Conservation (phyloP, 2,329 filamentous ascomycete species). For the Fusarium hainanense region DNA sequence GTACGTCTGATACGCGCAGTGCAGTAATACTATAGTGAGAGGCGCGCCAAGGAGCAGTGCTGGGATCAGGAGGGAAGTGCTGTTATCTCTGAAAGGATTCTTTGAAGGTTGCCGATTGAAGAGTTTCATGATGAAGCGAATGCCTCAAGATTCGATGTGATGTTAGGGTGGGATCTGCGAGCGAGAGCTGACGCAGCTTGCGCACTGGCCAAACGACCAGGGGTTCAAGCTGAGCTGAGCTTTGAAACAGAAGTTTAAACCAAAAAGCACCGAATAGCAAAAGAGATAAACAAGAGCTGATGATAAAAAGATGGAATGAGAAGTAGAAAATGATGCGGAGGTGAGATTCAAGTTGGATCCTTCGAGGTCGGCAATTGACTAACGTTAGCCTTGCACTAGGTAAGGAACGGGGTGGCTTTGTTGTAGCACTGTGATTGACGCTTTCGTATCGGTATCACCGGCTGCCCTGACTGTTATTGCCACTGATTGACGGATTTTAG, state of each 20-base stretch:
- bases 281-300: not conserved
- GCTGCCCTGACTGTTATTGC: not conserved
- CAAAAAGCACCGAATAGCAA: not conserved
- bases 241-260: not conserved
- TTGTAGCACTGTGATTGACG: not conserved
- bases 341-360: not conserved
- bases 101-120: slow-evolving; percentile 3
- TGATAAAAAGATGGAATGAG: not conserved
- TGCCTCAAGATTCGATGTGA: not conserved
- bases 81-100: slow-evolving; percentile 11
- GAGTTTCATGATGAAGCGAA: slow-evolving; percentile 25
- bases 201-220: slow-evolving; percentile 1
- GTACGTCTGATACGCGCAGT: slow-evolving; percentile 30
- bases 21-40: slow-evolving; percentile 30
- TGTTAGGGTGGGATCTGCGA: not conserved
- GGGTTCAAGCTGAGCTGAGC: not conserved
- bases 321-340: not conserved
- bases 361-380: slow-evolving; percentile 1
- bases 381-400: slow-evolving; percentile 1
- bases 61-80: slow-evolving; percentile 6
- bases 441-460: not conserved
- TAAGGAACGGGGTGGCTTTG: not conserved
- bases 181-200: slow-evolving; percentile 4
- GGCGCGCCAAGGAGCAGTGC: slow-evolving; percentile 29
- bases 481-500: not conserved